Percentiles rank a stretch among this genome's conserved stretches.
These are phyloP conservation scores for Colletotrichum euphorbiae DNA, from an alignment of 2,329 filamentous ascomycete species.

Conservation along the genomic window DNA sequence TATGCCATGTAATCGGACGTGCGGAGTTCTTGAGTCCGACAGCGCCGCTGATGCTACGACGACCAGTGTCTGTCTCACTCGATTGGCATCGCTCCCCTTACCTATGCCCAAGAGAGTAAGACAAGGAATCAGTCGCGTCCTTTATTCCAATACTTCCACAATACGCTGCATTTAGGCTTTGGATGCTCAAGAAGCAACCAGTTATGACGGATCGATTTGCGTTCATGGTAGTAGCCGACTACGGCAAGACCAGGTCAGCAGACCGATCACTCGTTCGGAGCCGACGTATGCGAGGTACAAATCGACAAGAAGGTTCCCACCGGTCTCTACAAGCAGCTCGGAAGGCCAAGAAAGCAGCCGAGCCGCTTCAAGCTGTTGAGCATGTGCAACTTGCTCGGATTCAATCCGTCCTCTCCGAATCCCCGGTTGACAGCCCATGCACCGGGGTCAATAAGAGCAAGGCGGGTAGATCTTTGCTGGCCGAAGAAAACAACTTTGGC, in stretches of 20 bases:
- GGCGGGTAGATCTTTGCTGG: not conserved
- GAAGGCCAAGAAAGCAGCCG: not conserved
- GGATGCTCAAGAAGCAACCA: too few species aligned
- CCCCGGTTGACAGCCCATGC: not conserved
- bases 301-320: constrained; percentile 5
- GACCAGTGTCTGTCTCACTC: too few species aligned
- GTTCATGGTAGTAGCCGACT: constrained; percentile 1
- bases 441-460: not conserved
- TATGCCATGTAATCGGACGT: constrained; percentile 2
- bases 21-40: not conserved
- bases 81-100: too few species aligned
- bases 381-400: not conserved
- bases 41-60: not conserved
- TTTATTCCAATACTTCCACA: too few species aligned
- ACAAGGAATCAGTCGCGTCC: too few species aligned
- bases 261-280: constrained; percentile 23
- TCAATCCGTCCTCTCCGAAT: not conserved
- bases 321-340: constrained; percentile 7
- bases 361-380: not conserved
- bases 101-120: too few species aligned
- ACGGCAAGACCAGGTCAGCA: not conserved
- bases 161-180: too few species aligned
- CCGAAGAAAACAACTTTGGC: not conserved
- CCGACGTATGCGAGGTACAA: constrained; percentile 16
- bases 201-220: not conserved